Evolutionary conservation across 495 filamentous ascomycete species (phyloP), one percentile per base, ranked within the genome.

Genomic region (Lasiosphaeriaceae sp.): DNA sequence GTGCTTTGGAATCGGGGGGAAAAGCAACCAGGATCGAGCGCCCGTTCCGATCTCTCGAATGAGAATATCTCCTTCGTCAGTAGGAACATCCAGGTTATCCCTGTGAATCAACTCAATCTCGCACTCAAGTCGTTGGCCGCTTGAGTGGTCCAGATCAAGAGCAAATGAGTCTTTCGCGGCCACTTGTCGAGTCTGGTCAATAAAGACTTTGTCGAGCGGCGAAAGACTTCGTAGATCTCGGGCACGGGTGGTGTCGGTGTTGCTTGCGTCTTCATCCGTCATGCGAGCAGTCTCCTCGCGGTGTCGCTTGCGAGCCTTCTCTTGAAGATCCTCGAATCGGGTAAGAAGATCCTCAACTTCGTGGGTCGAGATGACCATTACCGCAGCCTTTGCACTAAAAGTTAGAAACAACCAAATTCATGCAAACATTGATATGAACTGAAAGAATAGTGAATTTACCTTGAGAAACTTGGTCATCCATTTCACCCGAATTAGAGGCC

Each of bases 111-210:
- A 64, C 66, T 97, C 95, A n/a, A 95, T 83, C 52, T 87, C 88
- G 65, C 94, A 96, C 59, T 88, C 89, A 20, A 97, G 78, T 39
- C 89, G 76, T 63, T 97, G 92, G 0, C 93, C 95, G 66, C 80
- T 95, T 1, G 95, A 95, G 70, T 99, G 94, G 55, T 81, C 80
- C 2, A 99, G 70, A 57, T 93, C 85, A 54, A 99, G 74, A 54
- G 85, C 86, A 73, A 97, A 99, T 48, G 86, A 84, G 66, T 99
- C 94, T 57, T 94, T 86, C 35, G 92, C 92, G 50, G 82, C 82
- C 17, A 99, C 94, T 55, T 88, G 86, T 39, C 89, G 83, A 26
- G 75, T 80, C 26, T 77, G 82, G 62, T 95, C 86, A 41, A 97
- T 82, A 12, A 63, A 76, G n/a, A 96, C 80, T 46, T 82, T 84